Base-by-base conservation (phyloP, 345 rosid species). In the Physaria fendleri region DNA sequence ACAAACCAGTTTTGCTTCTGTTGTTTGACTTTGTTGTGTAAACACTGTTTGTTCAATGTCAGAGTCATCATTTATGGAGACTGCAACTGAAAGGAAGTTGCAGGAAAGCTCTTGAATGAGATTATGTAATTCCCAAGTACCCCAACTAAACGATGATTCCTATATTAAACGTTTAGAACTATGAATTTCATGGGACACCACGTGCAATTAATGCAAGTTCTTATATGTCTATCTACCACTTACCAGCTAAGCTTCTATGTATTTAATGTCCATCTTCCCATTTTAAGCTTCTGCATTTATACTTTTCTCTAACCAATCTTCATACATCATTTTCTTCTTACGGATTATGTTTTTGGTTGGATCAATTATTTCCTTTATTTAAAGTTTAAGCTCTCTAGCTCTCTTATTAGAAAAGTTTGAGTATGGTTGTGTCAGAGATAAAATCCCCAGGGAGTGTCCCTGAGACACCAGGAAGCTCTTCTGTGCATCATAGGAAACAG, bases 341-440 rank as follows among this genome's bases (percentile, higher is more conserved):
- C 66, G 1, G 27, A 21, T 39, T 66, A 22, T 25, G 27, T 59
- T 50, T 59, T 50, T 67, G 5, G 3, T 43, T 45, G 4, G 9
- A 35, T 65, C 25, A 20, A 37, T 17, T 45, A 18, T 56, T 49
- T 17, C 10, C 9, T 57, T 8, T 22, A n/a, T 40, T 8, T n/a
- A n/a, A n/a, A n/a, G 13, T 11, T 28, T 17, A 27, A 28, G 18
- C 43, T 29, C 20, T 66, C 57, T 66, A 16, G 23, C 23, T 42
- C 11, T 22, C 28, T 39, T 47, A 13, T 69, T 44, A 61, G 44
- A 53, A 20, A 32, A 56, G 5, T 12, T 45, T 1, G 25, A 39
- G 10, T 23, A 81, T 85, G 95, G 82, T 59, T 45, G 73, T 70
- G 20, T 27, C 61, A 25, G 91, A 89, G 73, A 85, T 85, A 35